phyloP scores from a whole-genome alignment of 345 rosid genomes.

The Populus pruinosa region DNA sequence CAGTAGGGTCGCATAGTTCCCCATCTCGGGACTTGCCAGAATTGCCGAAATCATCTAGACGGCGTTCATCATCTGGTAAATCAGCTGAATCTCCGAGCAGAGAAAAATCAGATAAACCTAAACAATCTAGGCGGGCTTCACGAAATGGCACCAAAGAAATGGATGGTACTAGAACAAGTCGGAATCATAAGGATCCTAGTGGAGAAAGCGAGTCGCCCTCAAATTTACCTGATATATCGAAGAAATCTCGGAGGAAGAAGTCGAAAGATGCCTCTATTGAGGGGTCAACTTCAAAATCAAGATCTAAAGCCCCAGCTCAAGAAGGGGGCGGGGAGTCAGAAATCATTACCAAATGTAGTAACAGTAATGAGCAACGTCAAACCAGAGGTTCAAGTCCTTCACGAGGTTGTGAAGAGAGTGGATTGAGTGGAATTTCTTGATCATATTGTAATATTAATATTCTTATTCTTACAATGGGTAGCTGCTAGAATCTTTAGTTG shows the following conservation, averaged over 20 bases:
- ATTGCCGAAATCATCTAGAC: slow-evolving; percentile 44
- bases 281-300: slow-evolving; percentile 20
- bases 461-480: not conserved
- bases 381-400: slow-evolving; percentile 11
- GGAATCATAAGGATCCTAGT: slow-evolving; percentile 15
- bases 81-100: slow-evolving; percentile 30
- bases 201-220: slow-evolving; percentile 25
- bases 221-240: slow-evolving; percentile 28
- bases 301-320: slow-evolving; percentile 27
- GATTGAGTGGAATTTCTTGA: slow-evolving; percentile 16
- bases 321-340: slow-evolving; percentile 37
- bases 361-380: slow-evolving; percentile 5
- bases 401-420: slow-evolving; percentile 20
- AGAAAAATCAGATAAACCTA: slow-evolving; percentile 48
- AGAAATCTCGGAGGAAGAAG: slow-evolving; percentile 38
- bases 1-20: not conserved
- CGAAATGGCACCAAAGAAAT: slow-evolving; percentile 5
- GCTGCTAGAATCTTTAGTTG: slow-evolving; percentile 29
- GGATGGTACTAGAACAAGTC: slow-evolving; percentile 1
- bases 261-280: slow-evolving; percentile 30
- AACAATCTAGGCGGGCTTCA: slow-evolving; percentile 48
- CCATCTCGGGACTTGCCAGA: slow-evolving; percentile 26
- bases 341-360: slow-evolving; percentile 25
- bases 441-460: not conserved
- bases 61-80: slow-evolving; percentile 24